Evolutionary conservation across 2,329 filamentous ascomycete species (phyloP).

Genomic region (Fusarium oxysporum): DNA sequence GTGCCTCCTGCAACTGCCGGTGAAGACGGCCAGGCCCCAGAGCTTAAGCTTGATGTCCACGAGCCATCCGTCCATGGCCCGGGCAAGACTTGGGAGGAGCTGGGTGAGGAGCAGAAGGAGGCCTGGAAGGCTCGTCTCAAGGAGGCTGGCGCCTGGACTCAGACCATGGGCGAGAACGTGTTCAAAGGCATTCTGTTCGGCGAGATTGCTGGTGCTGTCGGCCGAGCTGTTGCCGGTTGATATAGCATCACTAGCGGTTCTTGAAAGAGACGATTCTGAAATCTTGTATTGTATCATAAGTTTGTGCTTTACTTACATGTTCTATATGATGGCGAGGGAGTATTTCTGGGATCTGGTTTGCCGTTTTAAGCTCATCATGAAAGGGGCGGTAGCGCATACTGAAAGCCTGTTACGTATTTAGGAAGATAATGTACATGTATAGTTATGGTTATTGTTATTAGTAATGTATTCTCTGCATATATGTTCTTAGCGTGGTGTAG

Average conservation of each 20-base stretch:
- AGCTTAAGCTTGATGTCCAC: constrained; percentile 58
- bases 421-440: constrained; percentile 5
- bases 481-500: background rate
- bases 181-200: constrained; percentile 83
- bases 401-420: constrained; percentile 5
- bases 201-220: constrained; percentile 73
- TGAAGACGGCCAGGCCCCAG: constrained; percentile 30
- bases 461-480: background rate
- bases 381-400: background rate
- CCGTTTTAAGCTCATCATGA: background rate
- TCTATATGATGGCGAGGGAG: constrained; percentile 13
- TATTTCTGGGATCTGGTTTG: constrained; percentile 4
- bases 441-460: background rate
- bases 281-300: constrained; percentile 20
- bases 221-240: constrained; percentile 60
- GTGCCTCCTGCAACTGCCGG: constrained; percentile 30
- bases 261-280: background rate
- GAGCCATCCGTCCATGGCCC: constrained; percentile 60
- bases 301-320: constrained; percentile 11
- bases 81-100: constrained; percentile 77
- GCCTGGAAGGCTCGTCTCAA: constrained; percentile 77
- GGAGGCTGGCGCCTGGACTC: constrained; percentile 82
- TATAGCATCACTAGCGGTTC: background rate
- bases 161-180: constrained; percentile 80
- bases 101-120: constrained; percentile 70